Evolutionary conservation across 345 rosid species (phyloP), one percentile per base, ranked within the genome.

Genomic region (Pugionium dolabratum): DNA sequence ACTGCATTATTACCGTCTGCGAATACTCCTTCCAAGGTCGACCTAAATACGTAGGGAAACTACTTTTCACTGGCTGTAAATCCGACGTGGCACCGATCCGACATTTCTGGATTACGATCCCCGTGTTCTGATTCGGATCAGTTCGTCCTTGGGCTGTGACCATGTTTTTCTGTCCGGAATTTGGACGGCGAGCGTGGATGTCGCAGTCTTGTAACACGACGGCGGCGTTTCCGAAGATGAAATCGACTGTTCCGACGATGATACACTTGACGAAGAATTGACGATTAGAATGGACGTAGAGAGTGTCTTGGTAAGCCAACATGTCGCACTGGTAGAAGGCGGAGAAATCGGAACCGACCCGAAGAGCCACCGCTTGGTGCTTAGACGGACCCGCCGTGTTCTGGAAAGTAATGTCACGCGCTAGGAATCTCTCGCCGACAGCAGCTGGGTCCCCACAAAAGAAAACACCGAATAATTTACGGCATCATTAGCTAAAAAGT

Each of bases 1-100:
- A 73, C 25, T 90, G 98, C 95, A 93, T 90, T 5, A 93, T 54
- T 6, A 90, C 92, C 1, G 98, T 93, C 69, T 94, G 81, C 1
- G 98, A 87, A 54, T 90, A 86, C 39, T 81, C 84, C 74, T 93
- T 93, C 98, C 98, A 93, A 3, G 98, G 98, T 4, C 98, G 69
- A 0, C 98, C 97, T 0, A 93, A 80, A 65, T 82, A 93, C 2
- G 98, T 86, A 1, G 96, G 90, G 63, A 88, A 90, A 51, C 76
- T 79, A 55, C 78, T 9, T 49, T 47, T 53, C 11, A 83, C 96
- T 0, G 89, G 0, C 29, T 2, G 54, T 26, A 93, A 78, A 62
- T 93, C 98, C 5, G 79, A 71, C 28, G 97, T 88, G 60, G 90
- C 92, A 0, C 90, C 94, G 28, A 93, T 93, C 62, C 97, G 64